Base-by-base conservation (phyloP, 2,329 filamentous ascomycete species). In the Botrytis aclada region DNA sequence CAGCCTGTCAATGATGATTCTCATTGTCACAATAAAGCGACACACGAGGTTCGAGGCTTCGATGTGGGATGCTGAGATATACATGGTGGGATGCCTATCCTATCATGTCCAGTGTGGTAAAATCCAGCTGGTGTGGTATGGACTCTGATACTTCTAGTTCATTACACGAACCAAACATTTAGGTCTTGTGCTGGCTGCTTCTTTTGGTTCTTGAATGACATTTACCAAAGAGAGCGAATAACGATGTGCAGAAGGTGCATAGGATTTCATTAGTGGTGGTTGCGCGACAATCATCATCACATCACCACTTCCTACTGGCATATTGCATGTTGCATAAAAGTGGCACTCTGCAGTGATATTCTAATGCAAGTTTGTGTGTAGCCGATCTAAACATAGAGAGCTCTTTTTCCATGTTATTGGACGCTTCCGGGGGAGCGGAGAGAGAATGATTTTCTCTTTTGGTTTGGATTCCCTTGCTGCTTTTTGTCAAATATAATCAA, bases 351-450 rank as follows among this genome's bases (percentile, higher is more conserved):
- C 29, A 45, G 39, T 34, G 39, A 29, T 58, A 60, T 56, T 37
- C 64, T 37, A 60, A 61, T 67, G 63, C 51, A 66, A 47, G 65
- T 66, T 51, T 47, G 41, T 67, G 45, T 37, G 71, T 64, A 43
- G 54, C 43, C 14, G 12, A 51, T 72, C 71, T 73, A 73, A 56
- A 73, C 66, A 73, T 73, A 73, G 71, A 61, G 65, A n/a, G 51
- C 9, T 2, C 8, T 34, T 67, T 8, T 65, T 4, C 37, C n/a
- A 47, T 37, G 20, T 45, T 6, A 65, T 65, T 67, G 37, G 9
- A 54, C 22, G 7, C n/a, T 37, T 54, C 16, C 45, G 25, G 37
- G 37, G 34, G 69, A 8, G 61, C 69, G 32, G 32, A 62, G 32
- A 70, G 37, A 70, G 37, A 29, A 60, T 37, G n/a, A 56, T 45